Evolutionary conservation across 345 rosid genomes (phyloP).

Genomic region (Trapa incisa): DNA sequence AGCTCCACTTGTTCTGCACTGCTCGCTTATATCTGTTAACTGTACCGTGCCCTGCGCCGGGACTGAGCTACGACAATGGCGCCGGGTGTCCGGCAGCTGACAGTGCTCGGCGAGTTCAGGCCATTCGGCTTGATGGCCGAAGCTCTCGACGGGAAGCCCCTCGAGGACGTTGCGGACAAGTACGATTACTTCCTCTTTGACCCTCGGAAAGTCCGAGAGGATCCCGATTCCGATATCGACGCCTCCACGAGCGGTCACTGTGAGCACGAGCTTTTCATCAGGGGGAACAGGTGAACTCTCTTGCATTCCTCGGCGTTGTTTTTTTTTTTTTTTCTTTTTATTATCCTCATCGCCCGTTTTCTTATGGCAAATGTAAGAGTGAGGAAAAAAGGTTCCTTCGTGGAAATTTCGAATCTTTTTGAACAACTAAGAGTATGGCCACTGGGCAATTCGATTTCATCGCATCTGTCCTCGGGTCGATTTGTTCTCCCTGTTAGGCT

Average conservation of each 20-base stretch:
- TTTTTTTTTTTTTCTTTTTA: too few relatives aligned
- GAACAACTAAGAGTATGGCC: too few relatives aligned
- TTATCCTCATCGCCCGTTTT: too few relatives aligned
- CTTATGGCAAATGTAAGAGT: too few relatives aligned
- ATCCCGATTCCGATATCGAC: slow-evolving; percentile 18
- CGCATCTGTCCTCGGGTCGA: background rate
- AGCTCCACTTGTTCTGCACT: background rate
- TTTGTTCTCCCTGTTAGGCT: background rate
- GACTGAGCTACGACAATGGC: slow-evolving; percentile 26
- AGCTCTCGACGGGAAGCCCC: slow-evolving; percentile 59
- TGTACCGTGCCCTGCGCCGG: background rate
- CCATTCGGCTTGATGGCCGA: slow-evolving; percentile 82
- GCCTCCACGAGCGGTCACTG: slow-evolving; percentile 27
- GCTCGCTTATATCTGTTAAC: background rate
- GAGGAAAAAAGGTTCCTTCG: too few relatives aligned
- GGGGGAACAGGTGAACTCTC: slow-evolving; percentile 46
- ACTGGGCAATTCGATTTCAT: background rate
- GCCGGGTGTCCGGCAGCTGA: slow-evolving; percentile 53
- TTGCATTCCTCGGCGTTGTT: background rate
- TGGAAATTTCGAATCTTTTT: too few relatives aligned
- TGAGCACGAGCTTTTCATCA: slow-evolving; percentile 75
- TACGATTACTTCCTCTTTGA: slow-evolving; percentile 76
- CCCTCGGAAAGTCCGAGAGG: slow-evolving; percentile 38
- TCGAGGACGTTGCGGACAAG: slow-evolving; percentile 22
- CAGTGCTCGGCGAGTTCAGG: slow-evolving; percentile 86